Base-by-base conservation (phyloP, 2,329 filamentous ascomycete species). In the Aspergillus phoenicis region DNA sequence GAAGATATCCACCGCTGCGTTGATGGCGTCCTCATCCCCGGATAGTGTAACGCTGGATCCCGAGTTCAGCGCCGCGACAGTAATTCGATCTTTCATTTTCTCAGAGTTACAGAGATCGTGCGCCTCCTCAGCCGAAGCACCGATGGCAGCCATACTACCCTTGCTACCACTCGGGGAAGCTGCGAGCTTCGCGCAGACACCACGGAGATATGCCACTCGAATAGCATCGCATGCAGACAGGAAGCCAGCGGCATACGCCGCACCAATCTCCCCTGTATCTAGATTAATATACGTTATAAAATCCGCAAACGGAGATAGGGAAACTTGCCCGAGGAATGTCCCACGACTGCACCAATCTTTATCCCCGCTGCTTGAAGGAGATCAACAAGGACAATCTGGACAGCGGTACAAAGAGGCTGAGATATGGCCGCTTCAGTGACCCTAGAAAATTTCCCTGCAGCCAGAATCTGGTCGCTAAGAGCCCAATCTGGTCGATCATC, bases 121-220 rank as follows among this genome's bases (percentile, higher is more conserved):
- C 0, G 73, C 75, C 17, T 80, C 74, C 2, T 75, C 71, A 4
- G 65, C 61, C 0, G 70, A 65, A 1, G 75, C 70, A 0, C 77
- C 79, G 0, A 78, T 78, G 0, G 82, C 82, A 17, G 83, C 62
- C 83, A 85, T 85, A 1, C 69, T 74, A 2, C 81, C 81, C 10
- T 56, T 58, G 45, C 65, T 11, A 2, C 62, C 63, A 33, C 43
- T 51, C 2, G 36, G 38, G 8, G 52, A 58, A 8, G 56, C 30
- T 8, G 64, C 68, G 8, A 66, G 52, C 1, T 57, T 59, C n/a
- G 70, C 64, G 52, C 69, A 64, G 1, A 76, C 55, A 1, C 81
- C 80, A 1, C 81, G 77, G 58, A 77, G 78, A 64, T 80, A 83
- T 0, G 81, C 79, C 20, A 76, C 70, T 0, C 66, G 63, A 7